phyloP scores from a whole-genome alignment of 108 stramenopile genomes.

The Pseudonitzschia pungens region DNA sequence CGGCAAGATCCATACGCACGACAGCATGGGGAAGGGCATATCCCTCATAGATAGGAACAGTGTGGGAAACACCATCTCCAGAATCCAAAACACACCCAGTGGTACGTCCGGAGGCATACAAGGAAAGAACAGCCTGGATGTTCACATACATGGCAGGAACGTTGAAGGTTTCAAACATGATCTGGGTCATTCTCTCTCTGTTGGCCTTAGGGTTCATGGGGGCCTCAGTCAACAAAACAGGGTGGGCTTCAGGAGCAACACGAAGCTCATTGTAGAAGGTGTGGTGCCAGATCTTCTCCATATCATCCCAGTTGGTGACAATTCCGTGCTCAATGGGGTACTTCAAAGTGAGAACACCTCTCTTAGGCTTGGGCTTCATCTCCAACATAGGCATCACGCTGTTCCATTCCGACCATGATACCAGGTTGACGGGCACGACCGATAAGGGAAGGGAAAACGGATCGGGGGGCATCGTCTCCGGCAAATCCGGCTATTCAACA shows the following conservation, averaged over 20 bases:
- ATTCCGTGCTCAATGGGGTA: conserved; percentile 98
- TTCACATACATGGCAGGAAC: conserved; percentile 98
- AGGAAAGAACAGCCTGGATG: conserved; percentile 92
- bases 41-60: conserved; percentile 90
- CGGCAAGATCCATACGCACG: conserved; percentile 80
- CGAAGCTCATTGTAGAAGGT: conserved; percentile 93
- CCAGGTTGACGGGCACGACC: conserved; percentile 60
- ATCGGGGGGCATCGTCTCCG: conserved; percentile 90
- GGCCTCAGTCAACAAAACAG: conserved; percentile 96
- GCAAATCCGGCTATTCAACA: conserved; percentile 85
- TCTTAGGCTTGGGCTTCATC: conserved; percentile 93
- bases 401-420: too few species aligned
- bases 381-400: conserved; percentile 91
- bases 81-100: conserved; percentile 88
- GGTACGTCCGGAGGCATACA: conserved; percentile 87
- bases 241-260: conserved; percentile 92
- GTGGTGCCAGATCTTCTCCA: conserved; percentile 94
- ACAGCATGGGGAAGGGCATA: conserved; percentile 91
- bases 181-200: conserved; percentile 96
- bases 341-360: conserved; percentile 92
- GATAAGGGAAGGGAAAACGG: conserved; percentile 93
- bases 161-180: conserved; percentile 99
- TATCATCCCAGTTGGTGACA: conserved; percentile 93
- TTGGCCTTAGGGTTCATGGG: conserved; percentile 98
- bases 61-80: conserved; percentile 87